Evolutionary conservation across 2,329 filamentous ascomycete genomes (phyloP).

Genomic region (Zymoseptoria brevis): DNA sequence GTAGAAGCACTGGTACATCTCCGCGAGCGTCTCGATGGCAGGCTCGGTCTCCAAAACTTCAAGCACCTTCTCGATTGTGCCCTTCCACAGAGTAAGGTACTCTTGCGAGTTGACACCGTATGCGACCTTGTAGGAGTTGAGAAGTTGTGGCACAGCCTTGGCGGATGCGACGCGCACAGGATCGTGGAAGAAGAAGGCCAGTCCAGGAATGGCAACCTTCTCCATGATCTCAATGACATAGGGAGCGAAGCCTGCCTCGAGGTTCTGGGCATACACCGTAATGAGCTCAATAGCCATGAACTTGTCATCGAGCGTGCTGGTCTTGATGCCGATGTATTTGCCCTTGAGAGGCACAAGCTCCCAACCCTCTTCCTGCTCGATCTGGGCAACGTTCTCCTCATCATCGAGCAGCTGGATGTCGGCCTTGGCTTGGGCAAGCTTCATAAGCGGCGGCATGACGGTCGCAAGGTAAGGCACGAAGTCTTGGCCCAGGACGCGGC

Average conservation of each 20-base stretch:
- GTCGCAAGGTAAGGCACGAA: constrained; percentile 88
- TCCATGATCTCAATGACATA: constrained; percentile 93
- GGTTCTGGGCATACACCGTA: constrained; percentile 90
- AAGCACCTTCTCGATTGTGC: constrained; percentile 80
- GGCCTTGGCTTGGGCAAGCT: constrained; percentile 87
- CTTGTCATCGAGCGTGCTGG: constrained; percentile 94
- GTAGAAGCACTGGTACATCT: constrained; percentile 99
- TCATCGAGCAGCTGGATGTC: constrained; percentile 95
- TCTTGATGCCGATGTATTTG: constrained; percentile 97
- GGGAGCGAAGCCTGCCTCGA: constrained; percentile 86
- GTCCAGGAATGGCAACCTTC: constrained; percentile 84
- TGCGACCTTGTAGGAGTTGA: constrained; percentile 89
- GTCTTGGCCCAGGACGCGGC: constrained; percentile 79
- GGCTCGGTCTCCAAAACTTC: constrained; percentile 91
- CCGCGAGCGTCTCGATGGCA: constrained; percentile 88
- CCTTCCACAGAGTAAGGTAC: constrained; percentile 73
- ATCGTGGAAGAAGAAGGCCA: constrained; percentile 99
- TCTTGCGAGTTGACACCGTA: constrained; percentile 74
- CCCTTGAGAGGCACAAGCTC: constrained; percentile 94
- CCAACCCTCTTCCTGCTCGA: constrained; percentile 95
- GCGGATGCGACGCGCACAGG: constrained; percentile 91
- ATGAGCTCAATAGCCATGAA: constrained; percentile 99
- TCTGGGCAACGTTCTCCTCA: constrained; percentile 84
- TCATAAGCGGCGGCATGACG: constrained; percentile 88
- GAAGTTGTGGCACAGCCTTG: constrained; percentile 84